Evolutionary conservation across 2,329 filamentous ascomycete genomes (phyloP).

Genomic region (Sarocladiaceae sp.): DNA sequence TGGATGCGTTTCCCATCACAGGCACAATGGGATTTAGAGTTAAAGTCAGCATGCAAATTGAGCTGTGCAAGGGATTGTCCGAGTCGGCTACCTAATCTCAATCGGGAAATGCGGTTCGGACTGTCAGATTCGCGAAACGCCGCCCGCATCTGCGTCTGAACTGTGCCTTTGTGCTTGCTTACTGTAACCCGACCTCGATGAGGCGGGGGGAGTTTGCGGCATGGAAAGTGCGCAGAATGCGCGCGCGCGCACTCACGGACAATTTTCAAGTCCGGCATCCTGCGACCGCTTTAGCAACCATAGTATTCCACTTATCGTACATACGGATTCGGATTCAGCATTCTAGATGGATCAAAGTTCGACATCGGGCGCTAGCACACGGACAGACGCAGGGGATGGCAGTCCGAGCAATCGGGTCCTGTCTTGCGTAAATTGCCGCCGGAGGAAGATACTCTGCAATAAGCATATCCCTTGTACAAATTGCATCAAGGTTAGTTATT

Average conservation of each 20-base stretch:
- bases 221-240: neutral
- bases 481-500: constrained; percentile 10
- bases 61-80: neutral
- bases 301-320: neutral
- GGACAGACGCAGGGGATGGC: neutral
- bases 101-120: neutral
- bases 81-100: neutral
- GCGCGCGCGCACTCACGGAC: neutral
- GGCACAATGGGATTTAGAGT: neutral
- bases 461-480: constrained; percentile 6
- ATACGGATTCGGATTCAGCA: neutral
- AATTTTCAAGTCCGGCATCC: neutral
- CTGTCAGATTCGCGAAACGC: neutral
- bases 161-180: neutral
- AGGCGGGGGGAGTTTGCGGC: neutral
- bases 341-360: neutral
- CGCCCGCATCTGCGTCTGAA: neutral
- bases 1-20: neutral
- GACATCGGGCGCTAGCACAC: neutral
- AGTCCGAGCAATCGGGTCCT: constrained; percentile 4
- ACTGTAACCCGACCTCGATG: neutral
- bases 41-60: neutral
- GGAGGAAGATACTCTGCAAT: constrained; percentile 4
- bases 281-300: neutral
- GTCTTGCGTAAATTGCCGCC: constrained; percentile 6